phyloP scores from a whole-genome alignment of 768 basidiomycete species.

The Rhizopogon vesiculosus region DNA sequence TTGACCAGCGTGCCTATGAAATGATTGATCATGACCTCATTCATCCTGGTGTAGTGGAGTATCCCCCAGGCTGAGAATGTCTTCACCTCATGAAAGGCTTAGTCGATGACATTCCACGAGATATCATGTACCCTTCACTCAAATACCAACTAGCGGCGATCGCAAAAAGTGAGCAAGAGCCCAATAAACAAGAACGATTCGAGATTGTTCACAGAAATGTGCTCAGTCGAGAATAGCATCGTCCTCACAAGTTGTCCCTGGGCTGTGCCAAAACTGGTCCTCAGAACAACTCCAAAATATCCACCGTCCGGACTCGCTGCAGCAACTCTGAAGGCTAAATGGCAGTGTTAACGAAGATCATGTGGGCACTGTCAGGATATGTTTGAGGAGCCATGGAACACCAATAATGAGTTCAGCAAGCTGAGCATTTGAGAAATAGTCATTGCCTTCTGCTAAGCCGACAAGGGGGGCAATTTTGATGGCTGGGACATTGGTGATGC shows the following conservation, averaged over 20 bases:
- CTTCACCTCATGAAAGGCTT: too few species aligned
- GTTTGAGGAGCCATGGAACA: conserved; percentile 85
- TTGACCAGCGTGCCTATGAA: too few species aligned
- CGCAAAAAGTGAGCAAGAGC: conserved; percentile 94
- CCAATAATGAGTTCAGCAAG: conserved; percentile 72
- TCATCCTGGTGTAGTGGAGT: too few species aligned
- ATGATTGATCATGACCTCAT: too few species aligned
- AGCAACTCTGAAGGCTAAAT: conserved; percentile 18
- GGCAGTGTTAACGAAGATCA: background rate
- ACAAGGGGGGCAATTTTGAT: conserved; percentile 84
- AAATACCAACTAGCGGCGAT: conserved; percentile 98
- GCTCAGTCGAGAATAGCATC: conserved; percentile 98
- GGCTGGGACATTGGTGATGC: conserved; percentile 63
- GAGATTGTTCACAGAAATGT: too few species aligned
- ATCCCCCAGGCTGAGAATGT: too few species aligned
- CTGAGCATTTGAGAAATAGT: conserved; percentile 75
- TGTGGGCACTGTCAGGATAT: too few species aligned
- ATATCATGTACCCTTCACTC: conserved; percentile 74
- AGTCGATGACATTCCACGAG: too few species aligned
- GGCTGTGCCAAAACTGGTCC: conserved; percentile 96
- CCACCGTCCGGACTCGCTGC: conserved; percentile 82
- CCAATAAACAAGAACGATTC: conserved; percentile 98
- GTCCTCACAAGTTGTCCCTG: conserved; percentile 97
- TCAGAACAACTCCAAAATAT: conserved; percentile 86
- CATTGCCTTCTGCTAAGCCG: conserved; percentile 83